Evolutionary conservation across 352 stramenopile genomes (phyloP), one percentile per base, ranked within the genome.

Genomic region (Phytopythium vexans): DNA sequence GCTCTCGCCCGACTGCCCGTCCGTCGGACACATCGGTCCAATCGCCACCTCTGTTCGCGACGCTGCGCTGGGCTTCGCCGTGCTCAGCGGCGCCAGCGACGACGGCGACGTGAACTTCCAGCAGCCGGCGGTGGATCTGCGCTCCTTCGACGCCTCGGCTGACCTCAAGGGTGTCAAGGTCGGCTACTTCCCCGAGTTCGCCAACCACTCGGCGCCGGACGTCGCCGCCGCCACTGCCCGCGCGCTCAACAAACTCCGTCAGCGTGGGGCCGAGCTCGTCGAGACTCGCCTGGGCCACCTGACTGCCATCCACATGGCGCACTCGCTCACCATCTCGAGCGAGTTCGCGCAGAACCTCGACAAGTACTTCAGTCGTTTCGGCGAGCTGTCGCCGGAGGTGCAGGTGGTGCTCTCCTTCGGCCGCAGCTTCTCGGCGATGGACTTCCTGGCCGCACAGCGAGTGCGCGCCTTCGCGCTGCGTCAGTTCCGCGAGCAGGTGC

Each of bases 401-500:
- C 68, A 89, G 58, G 73, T 96, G 33, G 57, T 86, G 42, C 12
- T 97, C 14, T 77, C 56, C 3, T 74, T 96, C 39, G 88, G 72
- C 3, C 72, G 88, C 7, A 72, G 70, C 39, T 82, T 84, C 31
- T 85, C 74, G 2, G 71, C 79, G 8, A 66, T 81, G 42, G 92
- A 98, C 58, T 82, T 96, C 35, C 49, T 97, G 14, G 71, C 87
- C 2, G 88, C 85, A 15, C 86, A 97, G 65, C 86, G 85, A 21
- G 61, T 97, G 40, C 79, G 88, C 8, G 75, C 74, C 12, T 97
- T 88, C 49, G 88, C 86, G 1, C 63, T 95, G 54, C 64, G 85
- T 34, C 75, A 93, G 50, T 77, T 93, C 16, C 66, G 80, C 32
- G 70, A 83, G 31, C 68, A 86, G 2, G 68, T 97, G 11, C 86